phyloP scores from a whole-genome alignment of 805 yeast genomes.

The Sugiyamaella qingdaonensis region DNA sequence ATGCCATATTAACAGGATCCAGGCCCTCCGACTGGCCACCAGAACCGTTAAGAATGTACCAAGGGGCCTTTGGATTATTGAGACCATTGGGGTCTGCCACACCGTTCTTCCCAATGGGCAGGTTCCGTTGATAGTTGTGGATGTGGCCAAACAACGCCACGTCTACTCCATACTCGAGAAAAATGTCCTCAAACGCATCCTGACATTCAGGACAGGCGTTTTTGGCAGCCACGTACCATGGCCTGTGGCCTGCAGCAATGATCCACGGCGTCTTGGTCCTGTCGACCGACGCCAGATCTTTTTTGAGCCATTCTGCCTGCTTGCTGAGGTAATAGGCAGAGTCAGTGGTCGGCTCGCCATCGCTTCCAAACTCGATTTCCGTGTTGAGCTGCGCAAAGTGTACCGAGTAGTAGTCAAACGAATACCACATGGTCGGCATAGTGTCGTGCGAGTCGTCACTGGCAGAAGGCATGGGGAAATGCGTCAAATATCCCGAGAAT shows the following conservation, averaged over 20 bases:
- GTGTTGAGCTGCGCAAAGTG: constrained; percentile 30
- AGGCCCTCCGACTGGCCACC: constrained; percentile 32
- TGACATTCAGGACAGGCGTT: constrained; percentile 21
- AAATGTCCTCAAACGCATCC: constrained; percentile 24
- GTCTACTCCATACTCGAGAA: constrained; percentile 25
- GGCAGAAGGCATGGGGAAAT: constrained; percentile 30
- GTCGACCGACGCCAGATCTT: constrained; percentile 29
- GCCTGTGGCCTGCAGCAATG: constrained; percentile 29
- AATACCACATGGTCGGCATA: constrained; percentile 31
- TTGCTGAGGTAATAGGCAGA: constrained; percentile 19
- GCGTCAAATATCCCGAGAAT: constrained; percentile 28
- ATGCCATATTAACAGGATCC: constrained; percentile 13
- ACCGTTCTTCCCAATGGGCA: constrained; percentile 22
- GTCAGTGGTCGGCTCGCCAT: constrained; percentile 22
- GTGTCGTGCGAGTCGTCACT: constrained; percentile 25
- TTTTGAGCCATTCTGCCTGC: constrained; percentile 30
- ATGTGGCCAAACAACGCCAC: constrained; percentile 26
- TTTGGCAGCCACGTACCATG: constrained; percentile 30
- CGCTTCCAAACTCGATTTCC: constrained; percentile 29
- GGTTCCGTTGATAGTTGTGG: constrained; percentile 25
- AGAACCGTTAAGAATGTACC: constrained; percentile 32
- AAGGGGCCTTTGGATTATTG: constrained; percentile 30
- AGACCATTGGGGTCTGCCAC: constrained; percentile 29
- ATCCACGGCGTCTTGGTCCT: constrained; percentile 30
- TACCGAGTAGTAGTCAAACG: constrained; percentile 32